Conservation (phyloP, 495 filamentous ascomycete genomes). For the Aspergillus asperescens region DNA sequence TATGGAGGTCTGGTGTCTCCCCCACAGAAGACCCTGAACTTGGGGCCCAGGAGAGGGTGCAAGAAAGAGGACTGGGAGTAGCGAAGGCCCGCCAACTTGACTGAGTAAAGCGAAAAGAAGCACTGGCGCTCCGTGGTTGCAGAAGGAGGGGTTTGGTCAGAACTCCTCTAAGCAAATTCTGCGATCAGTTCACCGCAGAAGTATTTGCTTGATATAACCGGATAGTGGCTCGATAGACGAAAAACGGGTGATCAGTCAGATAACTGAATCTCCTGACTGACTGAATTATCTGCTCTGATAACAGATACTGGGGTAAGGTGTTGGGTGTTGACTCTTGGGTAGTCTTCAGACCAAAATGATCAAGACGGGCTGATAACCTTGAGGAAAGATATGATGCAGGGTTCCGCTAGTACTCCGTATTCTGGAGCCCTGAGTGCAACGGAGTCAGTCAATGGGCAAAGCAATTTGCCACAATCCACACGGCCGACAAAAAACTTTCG, state of each 20-base stretch:
- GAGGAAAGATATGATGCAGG: not conserved
- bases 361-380: not conserved
- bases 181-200: conserved; percentile 9
- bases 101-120: conserved; percentile 46
- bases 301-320: not conserved
- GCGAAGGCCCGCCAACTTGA: conserved; percentile 97
- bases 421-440: no score
- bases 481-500: not conserved
- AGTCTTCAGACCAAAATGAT: not conserved
- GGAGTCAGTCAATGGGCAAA: conserved; percentile 1
- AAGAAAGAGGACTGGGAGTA: conserved; percentile 71
- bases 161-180: conserved; percentile 9
- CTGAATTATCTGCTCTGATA: not conserved
- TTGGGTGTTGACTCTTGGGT: no score
- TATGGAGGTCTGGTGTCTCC: conserved; percentile 98
- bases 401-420: not conserved
- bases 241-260: not conserved
- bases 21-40: conserved; percentile 86
- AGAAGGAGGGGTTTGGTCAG: conserved; percentile 15
- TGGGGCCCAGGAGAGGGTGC: conserved; percentile 90
- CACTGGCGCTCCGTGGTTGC: conserved; percentile 36
- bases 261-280: not conserved
- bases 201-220: conserved; percentile 8
- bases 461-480: conserved; percentile 4
- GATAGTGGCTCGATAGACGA: not conserved